phyloP scores from a whole-genome alignment of 75 land plant genomes.

The Larix kaempferi region DNA sequence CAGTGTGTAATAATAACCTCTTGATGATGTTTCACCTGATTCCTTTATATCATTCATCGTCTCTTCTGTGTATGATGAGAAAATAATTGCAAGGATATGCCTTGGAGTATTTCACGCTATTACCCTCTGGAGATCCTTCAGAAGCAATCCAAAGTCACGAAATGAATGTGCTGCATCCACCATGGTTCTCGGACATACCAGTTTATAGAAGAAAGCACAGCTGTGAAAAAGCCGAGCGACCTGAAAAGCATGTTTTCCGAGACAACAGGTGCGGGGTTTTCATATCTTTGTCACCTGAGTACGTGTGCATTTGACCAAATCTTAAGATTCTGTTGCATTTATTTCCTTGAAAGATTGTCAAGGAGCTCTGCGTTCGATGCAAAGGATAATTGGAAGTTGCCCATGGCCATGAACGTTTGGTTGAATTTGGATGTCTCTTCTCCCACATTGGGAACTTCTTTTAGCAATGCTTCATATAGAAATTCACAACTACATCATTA shows the following conservation, averaged over 20 bases:
- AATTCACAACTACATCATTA: too few relatives aligned
- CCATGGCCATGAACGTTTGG: background rate
- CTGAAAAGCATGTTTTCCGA: background rate
- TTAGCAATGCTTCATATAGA: too few relatives aligned
- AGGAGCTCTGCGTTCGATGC: background rate
- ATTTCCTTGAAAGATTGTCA: background rate
- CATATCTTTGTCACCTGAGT: background rate
- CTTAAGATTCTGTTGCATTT: background rate
- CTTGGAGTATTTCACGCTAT: background rate
- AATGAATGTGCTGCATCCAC: too few relatives aligned
- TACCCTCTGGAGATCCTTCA: too few relatives aligned
- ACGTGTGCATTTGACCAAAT: background rate
- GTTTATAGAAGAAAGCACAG: too few relatives aligned
- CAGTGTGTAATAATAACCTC: conserved; percentile 1
- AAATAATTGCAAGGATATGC: background rate
- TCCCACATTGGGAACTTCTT: too few relatives aligned
- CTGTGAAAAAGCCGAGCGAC: background rate
- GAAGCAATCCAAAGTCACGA: too few relatives aligned
- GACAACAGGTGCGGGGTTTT: background rate
- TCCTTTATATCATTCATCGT: background rate
- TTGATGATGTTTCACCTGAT: conserved; percentile 3
- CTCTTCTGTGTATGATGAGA: background rate
- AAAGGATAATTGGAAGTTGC: background rate
- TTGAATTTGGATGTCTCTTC: background rate
- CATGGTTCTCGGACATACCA: too few relatives aligned